Conservation (phyloP, 371 early-diverging fungal genomes). For the Mucor velutinosus region DNA sequence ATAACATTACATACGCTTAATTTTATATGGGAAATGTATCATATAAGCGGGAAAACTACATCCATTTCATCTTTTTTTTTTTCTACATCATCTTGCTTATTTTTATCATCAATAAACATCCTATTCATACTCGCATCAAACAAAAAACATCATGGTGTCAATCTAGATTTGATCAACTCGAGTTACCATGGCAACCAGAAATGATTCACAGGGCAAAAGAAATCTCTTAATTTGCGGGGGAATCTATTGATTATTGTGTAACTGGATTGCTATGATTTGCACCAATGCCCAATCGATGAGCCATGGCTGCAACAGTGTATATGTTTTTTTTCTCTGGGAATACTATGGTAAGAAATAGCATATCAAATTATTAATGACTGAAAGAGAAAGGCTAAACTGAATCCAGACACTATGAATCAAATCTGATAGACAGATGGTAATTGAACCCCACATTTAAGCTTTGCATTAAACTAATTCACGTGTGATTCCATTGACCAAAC, state of each 20-base stretch:
- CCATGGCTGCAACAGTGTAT: neutral
- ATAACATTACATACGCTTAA: neutral
- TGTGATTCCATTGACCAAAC: conserved; percentile 10
- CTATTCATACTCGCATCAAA: neutral
- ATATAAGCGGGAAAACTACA: neutral
- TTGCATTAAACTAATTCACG: conserved; percentile 12
- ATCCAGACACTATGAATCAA: neutral
- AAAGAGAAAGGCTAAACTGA: neutral
- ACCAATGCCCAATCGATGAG: neutral
- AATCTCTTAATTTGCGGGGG: neutral
- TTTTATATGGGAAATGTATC: conserved; percentile 1
- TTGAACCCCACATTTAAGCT: neutral
- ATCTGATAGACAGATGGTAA: neutral
- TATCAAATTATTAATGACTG: neutral
- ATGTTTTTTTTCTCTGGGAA: neutral
- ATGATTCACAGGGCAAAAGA: neutral
- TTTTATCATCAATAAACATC: neutral
- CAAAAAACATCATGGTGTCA: no score
- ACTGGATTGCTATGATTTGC: neutral
- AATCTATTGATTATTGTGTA: neutral
- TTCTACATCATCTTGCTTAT: neutral
- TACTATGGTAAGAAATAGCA: neutral
- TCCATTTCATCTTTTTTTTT: neutral
- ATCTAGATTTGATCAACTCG: neutral
- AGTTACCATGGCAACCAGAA: neutral